These are phyloP conservation scores for Pseudogymnoascus sp. DNA, from an alignment of 2,329 filamentous ascomycete genomes.

Conservation along the genomic window DNA sequence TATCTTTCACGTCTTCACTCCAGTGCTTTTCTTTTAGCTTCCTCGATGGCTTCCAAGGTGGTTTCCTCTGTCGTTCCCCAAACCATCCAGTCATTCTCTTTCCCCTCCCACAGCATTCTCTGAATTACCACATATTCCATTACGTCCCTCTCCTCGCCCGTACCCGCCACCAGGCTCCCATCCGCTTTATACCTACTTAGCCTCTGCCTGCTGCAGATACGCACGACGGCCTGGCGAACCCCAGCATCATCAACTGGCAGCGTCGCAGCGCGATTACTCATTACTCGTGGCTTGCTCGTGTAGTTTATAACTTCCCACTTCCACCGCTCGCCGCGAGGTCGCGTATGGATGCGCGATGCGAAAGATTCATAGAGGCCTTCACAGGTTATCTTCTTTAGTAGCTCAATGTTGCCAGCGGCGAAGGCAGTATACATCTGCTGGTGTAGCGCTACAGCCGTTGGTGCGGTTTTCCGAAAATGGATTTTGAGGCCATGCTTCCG, in stretches of 20 bases:
- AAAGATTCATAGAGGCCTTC: conserved; percentile 46
- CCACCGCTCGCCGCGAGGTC: conserved; percentile 36
- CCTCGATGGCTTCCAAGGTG: conserved; percentile 31
- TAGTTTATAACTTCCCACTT: conserved; percentile 51
- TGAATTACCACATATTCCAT: conserved; percentile 61
- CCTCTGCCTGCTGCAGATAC: conserved; percentile 50
- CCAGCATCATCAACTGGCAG: conserved; percentile 38
- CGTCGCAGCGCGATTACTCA: conserved; percentile 47
- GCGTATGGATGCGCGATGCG: conserved; percentile 44
- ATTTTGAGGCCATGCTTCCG: conserved; percentile 34
- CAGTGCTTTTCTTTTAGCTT: conserved; percentile 15
- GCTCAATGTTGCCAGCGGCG: conserved; percentile 47
- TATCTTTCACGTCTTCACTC: not conserved
- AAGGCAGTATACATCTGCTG: conserved; percentile 54
- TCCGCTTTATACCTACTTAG: conserved; percentile 35
- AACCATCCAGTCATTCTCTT: conserved; percentile 50
- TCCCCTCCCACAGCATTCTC: conserved; percentile 36
- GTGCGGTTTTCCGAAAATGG: conserved; percentile 35
- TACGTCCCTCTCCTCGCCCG: conserved; percentile 45
- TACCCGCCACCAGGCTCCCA: conserved; percentile 38
- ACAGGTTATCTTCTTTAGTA: conserved; percentile 48
- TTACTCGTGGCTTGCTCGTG: conserved; percentile 29
- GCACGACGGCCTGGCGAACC: conserved; percentile 54
- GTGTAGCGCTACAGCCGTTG: conserved; percentile 54
- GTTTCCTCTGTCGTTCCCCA: conserved; percentile 57